Conservation (phyloP, 2,329 filamentous ascomycete species). For the Xylariaceae sp. region DNA sequence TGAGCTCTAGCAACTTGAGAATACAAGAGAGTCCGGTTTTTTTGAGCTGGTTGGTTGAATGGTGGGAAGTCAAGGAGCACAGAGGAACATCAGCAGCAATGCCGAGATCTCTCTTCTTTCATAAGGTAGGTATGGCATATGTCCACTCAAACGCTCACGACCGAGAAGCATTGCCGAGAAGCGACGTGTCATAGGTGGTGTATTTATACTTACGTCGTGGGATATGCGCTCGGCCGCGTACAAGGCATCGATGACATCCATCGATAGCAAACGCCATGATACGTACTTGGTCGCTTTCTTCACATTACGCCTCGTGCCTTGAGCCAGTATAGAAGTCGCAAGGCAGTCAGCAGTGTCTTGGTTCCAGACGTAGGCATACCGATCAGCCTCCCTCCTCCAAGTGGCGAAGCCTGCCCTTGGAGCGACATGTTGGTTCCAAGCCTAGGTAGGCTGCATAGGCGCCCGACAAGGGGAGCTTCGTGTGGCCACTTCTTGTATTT, state of each 20-base stretch:
- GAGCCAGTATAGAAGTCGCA: background rate
- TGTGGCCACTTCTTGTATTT: background rate
- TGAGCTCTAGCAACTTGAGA: too few relatives aligned
- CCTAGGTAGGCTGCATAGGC: background rate
- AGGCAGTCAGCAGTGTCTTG: background rate
- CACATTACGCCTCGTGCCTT: background rate
- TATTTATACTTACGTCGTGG: too few relatives aligned
- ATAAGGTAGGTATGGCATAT: too few relatives aligned
- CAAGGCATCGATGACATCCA: too few relatives aligned
- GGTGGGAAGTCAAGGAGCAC: background rate
- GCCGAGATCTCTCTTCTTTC: background rate
- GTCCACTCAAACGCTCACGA: background rate
- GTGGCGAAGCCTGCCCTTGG: background rate
- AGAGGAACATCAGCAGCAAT: background rate
- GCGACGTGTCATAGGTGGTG: background rate
- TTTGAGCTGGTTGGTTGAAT: background rate
- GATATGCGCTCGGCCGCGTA: too few relatives aligned
- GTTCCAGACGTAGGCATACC: too few relatives aligned
- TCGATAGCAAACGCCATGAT: too few relatives aligned
- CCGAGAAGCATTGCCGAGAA: background rate
- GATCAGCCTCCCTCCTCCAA: too few relatives aligned
- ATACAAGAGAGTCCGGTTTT: background rate
- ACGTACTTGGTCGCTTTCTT: too few relatives aligned
- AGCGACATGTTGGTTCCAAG: background rate
- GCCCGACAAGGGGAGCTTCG: background rate